Base-by-base conservation (phyloP, 495 filamentous ascomycete genomes). In the Margaritispora aquatica region DNA sequence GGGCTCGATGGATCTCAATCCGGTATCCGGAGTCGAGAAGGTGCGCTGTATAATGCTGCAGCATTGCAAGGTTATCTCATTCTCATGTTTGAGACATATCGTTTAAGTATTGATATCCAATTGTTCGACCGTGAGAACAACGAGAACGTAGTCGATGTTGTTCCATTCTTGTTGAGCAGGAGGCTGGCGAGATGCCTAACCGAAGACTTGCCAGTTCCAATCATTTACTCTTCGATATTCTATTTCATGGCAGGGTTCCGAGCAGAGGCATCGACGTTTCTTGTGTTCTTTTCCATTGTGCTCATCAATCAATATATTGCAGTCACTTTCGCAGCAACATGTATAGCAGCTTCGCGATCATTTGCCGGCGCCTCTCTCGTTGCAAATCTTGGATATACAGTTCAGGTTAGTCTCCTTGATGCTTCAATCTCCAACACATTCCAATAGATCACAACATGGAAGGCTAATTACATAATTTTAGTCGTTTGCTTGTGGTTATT, bases 171-270 rank as follows among this genome's bases (percentile, higher is more conserved):
- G 8, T 57, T 86, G 9, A 88, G 85, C 58, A 73, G 87, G 26
- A 77, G 87, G 27, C 65, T 88, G 48, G 84, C 88, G 2, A 77
- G 86, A 29, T 67, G 88, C 11, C 73, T 82, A 7, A 73, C 83
- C 0, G 88, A 91, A 64, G 88, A 91, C 67, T 53, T 90, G 20
- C 81, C 82, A 5, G 84, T 88, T 5, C 87, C 87, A 0, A 71
- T 90, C 22, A 62, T 88, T 3, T 91, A 85, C 55, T 80, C 71
- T 23, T 67, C 82, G 50, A 87, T 88, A 4, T 88, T 78, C 66
- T 91, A 91, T 66, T 89, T 88, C 68, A 88, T 90, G 84, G 81
- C 81, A 34, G 88, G 86, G 36, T 88, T 88, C 65, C 79, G 85
- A 31, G 67, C 75, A 1, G 73, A 82, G 15, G 80, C 76, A 1